Evolutionary conservation across 129 eudicot species (phyloP), one percentile per base, ranked within the genome.

Genomic region (Lonicera japonica): DNA sequence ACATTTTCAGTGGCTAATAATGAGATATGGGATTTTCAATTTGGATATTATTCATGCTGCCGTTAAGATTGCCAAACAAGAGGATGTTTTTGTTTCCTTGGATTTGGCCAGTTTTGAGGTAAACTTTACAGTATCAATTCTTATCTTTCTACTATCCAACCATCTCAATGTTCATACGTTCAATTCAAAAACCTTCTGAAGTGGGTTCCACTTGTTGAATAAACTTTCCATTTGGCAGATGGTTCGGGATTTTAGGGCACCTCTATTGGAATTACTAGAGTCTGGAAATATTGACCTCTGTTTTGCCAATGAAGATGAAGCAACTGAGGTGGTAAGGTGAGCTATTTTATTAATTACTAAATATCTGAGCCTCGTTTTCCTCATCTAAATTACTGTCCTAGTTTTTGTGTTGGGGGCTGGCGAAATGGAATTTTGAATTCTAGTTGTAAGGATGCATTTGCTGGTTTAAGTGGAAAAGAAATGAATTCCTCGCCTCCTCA

Each of bases 71-170:
- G 96, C 99, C 67, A 94, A 94, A 74, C 85, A 86, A 75, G 99
- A 88, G 70, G 86, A 91, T 15, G 60, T 85, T 70, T 76, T 67
- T 36, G 79, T 94, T 64, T 88, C 99, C 68, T 81, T 94, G 38
- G 99, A 94, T 79, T 83, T 94, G 56, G 99, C 99, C 74, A 94
- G 99, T 71, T 94, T 94, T 60, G 99, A 94, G 99, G 99, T 94
- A 85, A 62, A 21, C 13, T 29, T 23, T 19, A 14, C 9, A 19
- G 25, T 21, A 3, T 16, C 5, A 25, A 17, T 36, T 64, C 11
- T 68, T 18, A 5, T 18, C 56, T 72, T n/a, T 0, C 41, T 59
- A 20, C 13, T 25, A 1, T 16, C 3, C 16, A 4, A 18, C 11
- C 14, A 50, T 2, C 12, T 58, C 43, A 20, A 39, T 18, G 43